A percentile compares a stretch with the other conserved stretches of the same genome.
Evolutionary conservation across 179 eudicot species (phyloP).

Genomic region (Heliamphora pulchella): DNA sequence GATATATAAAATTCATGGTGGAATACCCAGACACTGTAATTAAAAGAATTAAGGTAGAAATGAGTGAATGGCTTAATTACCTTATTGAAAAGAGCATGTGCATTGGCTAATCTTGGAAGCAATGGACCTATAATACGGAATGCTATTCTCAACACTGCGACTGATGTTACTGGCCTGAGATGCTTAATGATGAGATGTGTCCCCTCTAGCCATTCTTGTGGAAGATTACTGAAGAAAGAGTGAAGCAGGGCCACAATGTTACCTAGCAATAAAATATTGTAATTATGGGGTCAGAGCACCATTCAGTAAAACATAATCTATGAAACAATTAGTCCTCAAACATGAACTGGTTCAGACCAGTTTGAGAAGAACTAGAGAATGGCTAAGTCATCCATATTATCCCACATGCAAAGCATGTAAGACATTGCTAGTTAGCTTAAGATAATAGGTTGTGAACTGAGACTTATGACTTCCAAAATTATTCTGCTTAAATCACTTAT

Average conservation of each 20-base stretch:
- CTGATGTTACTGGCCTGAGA: conserved; percentile 79
- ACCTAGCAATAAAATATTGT: conserved; percentile 39
- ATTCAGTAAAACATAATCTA: conserved; percentile 8
- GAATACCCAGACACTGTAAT: neutral
- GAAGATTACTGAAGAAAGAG: conserved; percentile 86
- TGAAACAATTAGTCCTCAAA: neutral
- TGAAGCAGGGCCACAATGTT: conserved; percentile 84
- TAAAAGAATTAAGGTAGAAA: neutral
- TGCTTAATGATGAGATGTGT: conserved; percentile 70
- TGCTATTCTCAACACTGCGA: conserved; percentile 79
- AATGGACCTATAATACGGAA: conserved; percentile 93
- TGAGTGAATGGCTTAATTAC: conserved; percentile 27
- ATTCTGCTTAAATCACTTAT: neutral
- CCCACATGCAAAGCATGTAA: neutral
- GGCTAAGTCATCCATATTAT: neutral
- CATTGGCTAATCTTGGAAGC: conserved; percentile 91
- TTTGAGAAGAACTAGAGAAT: conserved; percentile 6
- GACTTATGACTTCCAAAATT: neutral
- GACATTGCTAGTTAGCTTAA: neutral
- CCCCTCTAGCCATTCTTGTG: conserved; percentile 95
- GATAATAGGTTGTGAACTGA: neutral
- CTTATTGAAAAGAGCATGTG: conserved; percentile 81
- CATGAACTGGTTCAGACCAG: neutral
- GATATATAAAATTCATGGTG: neutral
- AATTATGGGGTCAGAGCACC: conserved; percentile 14